These are phyloP conservation scores for Pythium utonaiense DNA, from an alignment of 352 stramenopile species.

Conservation along the genomic window DNA sequence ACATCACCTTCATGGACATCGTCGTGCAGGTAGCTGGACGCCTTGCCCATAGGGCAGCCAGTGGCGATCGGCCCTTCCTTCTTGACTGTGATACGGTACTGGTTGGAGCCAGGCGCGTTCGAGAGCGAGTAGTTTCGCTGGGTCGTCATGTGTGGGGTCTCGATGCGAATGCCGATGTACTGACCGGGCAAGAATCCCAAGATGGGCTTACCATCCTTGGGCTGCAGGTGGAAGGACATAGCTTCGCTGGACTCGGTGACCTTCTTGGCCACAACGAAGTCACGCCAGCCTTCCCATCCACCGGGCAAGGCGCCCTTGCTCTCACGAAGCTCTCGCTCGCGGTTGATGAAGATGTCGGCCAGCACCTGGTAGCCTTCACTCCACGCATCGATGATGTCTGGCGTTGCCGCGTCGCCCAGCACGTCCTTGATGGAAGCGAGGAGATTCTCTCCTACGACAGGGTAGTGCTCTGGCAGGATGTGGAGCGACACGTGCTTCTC, in stretches of 20 bases:
- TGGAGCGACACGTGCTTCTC: constrained; percentile 61
- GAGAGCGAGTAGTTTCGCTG: constrained; percentile 62
- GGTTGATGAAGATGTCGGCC: constrained; percentile 57
- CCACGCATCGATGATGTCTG: constrained; percentile 59
- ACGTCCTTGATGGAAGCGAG: constrained; percentile 55
- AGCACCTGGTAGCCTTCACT: constrained; percentile 53
- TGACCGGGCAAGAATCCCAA: constrained; percentile 52
- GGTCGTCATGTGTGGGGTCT: constrained; percentile 34
- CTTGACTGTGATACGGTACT: constrained; percentile 64
- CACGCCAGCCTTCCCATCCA: constrained; percentile 54
- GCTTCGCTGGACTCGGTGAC: constrained; percentile 45
- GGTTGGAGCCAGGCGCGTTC: constrained; percentile 28
- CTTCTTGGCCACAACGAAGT: constrained; percentile 54
- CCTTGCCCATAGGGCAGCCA: constrained; percentile 32
- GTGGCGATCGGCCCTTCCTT: constrained; percentile 35
- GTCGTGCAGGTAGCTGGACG: constrained; percentile 59
- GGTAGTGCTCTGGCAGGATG: constrained; percentile 68
- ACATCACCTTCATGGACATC: constrained; percentile 43
- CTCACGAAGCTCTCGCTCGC: constrained; percentile 41
- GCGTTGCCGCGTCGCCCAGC: constrained; percentile 46
- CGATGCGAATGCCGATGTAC: constrained; percentile 54
- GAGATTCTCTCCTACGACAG: constrained; percentile 53
- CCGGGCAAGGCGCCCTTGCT: constrained; percentile 28
- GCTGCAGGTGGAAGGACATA: constrained; percentile 54
- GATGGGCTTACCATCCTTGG: constrained; percentile 30